phyloP scores from a whole-genome alignment of 2,329 filamentous ascomycete species.

The Raffaelea albimanens region DNA sequence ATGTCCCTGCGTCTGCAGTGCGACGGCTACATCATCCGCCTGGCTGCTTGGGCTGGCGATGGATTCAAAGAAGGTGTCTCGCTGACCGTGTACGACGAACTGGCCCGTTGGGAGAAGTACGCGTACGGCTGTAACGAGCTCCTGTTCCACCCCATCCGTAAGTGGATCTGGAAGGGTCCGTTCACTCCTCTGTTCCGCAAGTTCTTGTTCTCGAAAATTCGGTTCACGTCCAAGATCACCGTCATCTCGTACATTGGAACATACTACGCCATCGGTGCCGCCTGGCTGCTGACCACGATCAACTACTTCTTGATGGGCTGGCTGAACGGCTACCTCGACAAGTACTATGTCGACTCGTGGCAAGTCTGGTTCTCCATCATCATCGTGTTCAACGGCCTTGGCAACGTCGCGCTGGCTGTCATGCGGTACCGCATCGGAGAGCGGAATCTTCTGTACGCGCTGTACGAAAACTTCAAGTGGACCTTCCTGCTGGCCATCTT shows the following conservation, averaged over 20 bases:
- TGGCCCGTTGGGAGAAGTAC: slow-evolving; percentile 81
- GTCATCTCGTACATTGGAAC: slow-evolving; percentile 71
- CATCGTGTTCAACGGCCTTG: slow-evolving; percentile 66
- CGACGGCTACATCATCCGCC: slow-evolving; percentile 61
- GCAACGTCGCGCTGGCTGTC: slow-evolving; percentile 61
- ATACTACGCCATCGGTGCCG: slow-evolving; percentile 69
- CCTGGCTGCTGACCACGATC: slow-evolving; percentile 62
- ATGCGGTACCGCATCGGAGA: slow-evolving; percentile 66
- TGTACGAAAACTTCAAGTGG: slow-evolving; percentile 64
- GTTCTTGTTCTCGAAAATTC: slow-evolving; percentile 66
- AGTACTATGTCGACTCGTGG: slow-evolving; percentile 73
- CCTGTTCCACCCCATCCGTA: slow-evolving; percentile 67
- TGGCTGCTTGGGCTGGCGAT: slow-evolving; percentile 64
- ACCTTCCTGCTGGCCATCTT: slow-evolving; percentile 67
- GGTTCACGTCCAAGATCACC: slow-evolving; percentile 66
- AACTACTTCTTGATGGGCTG: slow-evolving; percentile 73
- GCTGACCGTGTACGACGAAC: slow-evolving; percentile 74
- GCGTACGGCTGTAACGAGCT: slow-evolving; percentile 78
- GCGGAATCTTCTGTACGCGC: slow-evolving; percentile 43
- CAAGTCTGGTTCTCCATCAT: slow-evolving; percentile 74
- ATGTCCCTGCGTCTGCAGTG: slow-evolving; percentile 71
- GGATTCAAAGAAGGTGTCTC: slow-evolving; percentile 79
- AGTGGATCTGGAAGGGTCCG: slow-evolving; percentile 64
- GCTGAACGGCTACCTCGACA: slow-evolving; percentile 68
- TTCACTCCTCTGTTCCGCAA: slow-evolving; percentile 70